Evolutionary conservation across 1,284 basidiomycete genomes (phyloP), one percentile per base, ranked within the genome.

Genomic region (Pseudozyma sp.): DNA sequence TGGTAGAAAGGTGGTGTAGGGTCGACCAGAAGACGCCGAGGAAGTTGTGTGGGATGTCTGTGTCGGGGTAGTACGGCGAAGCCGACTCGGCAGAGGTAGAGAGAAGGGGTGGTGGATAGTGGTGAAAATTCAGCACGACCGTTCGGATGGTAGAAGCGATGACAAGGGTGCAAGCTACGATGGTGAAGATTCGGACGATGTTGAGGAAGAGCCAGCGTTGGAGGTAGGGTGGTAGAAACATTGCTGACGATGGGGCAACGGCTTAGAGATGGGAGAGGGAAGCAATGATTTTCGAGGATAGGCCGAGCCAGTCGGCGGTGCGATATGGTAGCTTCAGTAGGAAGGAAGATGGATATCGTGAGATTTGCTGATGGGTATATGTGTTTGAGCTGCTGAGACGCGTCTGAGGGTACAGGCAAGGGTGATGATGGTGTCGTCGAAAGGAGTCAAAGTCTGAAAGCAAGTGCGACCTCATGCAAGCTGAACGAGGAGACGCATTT

Each of bases 21-120:
- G 77, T 72, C 1, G 65, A 59, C 79, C 79, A 81, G 52, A 81
- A 78, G 0, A 78, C 59, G 18, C 79, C 79, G 55, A 79, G 68
- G 36, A 74, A 67, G 3, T 66, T 47, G n/a, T 59, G 67, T 0
- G 79, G 79, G 42, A 80, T 71, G 57, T 81, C 79, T 39, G 75
- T 79, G 9, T 53, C 55, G 16, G 70, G 57, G 31, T 59, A 56
- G 66, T 72, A 81, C 0, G 59, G 18, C 11, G 44, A 48, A 11
- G 34, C 6, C 7, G 59, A 16, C 1, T 35, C 18, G 3, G 39
- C 3, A 13, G 45, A 25, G 38, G 58, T 14, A 5, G 57, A 35
- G 35, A 43, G 1, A n/a, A 52, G 65, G 2, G 55, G 48, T 8
- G 59, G 56, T 2, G 66, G 56, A 18, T 67, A 70, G 58, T 63